Base-by-base conservation (phyloP, 768 basidiomycete genomes). In the Kondoa malvinella region DNA sequence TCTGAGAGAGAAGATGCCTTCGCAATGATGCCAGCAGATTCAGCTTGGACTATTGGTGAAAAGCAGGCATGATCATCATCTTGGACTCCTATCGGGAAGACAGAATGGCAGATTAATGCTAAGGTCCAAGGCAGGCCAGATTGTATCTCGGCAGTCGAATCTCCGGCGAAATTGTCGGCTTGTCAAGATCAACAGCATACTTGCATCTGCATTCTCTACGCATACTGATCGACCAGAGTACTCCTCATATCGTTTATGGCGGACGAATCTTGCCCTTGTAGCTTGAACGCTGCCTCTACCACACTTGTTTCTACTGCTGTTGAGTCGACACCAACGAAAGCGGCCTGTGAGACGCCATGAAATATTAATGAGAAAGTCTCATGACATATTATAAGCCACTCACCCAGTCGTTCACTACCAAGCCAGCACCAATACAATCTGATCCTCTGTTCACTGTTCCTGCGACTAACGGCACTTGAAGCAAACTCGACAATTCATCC, bases 281-380 rank as follows among this genome's bases (percentile, higher is more conserved):
- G 81, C 78, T 90, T 75, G 73, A 99, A 99, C 64, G 91, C 82
- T 30, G 92, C 92, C 77, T 99, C 95, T 73, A 97, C 95, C 50
- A 99, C 94, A 74, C 87, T 89, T 77, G 97, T 90, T 78, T 99
- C 95, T 65, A 94, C 97, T 56, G 95, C 95, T n/a, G 95, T 99
- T 69, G 95, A 97, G 76, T 99, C 95, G 31, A 95, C 82, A 34
- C 95, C 95, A n/a, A 92, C 91, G 79, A 97, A 97, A 12, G 95
- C 95, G 79, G 89, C 90, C 95, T 95, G 97, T 77, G 97, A 64
- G 25, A 26, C 4, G 64, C 29, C 1, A 34, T 26, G 25, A 27
- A 56, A 56, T 30, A 29, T 2, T 26, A 26, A 12, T 30, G 26
- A 2, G 56, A 25, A 16, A 25, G 57, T n/a, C 57, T 21, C 26